Evolutionary conservation across 2,329 filamentous ascomycete genomes (phyloP), one percentile per base, ranked within the genome.

Genomic region (Botrytis deweyae): DNA sequence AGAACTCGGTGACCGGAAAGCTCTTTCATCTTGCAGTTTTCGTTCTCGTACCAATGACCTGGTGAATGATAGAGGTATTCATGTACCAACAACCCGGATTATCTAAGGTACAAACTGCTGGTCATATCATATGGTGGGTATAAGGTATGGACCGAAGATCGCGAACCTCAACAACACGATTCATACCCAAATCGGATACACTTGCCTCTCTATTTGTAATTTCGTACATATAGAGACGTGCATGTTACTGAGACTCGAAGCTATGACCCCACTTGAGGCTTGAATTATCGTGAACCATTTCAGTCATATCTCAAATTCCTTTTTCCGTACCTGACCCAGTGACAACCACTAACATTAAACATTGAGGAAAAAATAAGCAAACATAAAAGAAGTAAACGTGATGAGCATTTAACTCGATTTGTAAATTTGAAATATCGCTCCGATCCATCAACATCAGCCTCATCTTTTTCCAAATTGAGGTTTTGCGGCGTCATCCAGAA

Each of bases 31-130:
- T 68, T 68, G 71, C 40, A 72, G 64, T 69, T 72, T 61, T 72
- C 71, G 71, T 68, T 72, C 71, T 68, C 22, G 71, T 72, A 62
- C 71, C 40, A 61, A 33, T 65, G 29, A 67, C 38, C 70, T 65
- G 69, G 58, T 71, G 33, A 71, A 71, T 63, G 69, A 72, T 72
- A 64, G n/a, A 72, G 40, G 70, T 66, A 36, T 72, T 55, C 38
- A 67, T 68, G 63, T 72, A 72, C 63, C 70, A 68, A 36, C 20
- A 72, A 62, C 71, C 63, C 52, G 71, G 71, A 62, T 72, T 55
- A 25, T 68, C 44, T 42, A 55, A 49, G 29, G 46, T 67, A 68
- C 46, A 49, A 72, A 72, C 64, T 7, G 52, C 62, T 59, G 66
- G n/a, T 40, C 25, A 72, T 72, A 46, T 67, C 46, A n/a, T 38